A percentile compares a stretch with the other conserved stretches of the same genome.
Conservation (phyloP, 371 early-diverging fungal species). For the Mucor velutinosus region DNA sequence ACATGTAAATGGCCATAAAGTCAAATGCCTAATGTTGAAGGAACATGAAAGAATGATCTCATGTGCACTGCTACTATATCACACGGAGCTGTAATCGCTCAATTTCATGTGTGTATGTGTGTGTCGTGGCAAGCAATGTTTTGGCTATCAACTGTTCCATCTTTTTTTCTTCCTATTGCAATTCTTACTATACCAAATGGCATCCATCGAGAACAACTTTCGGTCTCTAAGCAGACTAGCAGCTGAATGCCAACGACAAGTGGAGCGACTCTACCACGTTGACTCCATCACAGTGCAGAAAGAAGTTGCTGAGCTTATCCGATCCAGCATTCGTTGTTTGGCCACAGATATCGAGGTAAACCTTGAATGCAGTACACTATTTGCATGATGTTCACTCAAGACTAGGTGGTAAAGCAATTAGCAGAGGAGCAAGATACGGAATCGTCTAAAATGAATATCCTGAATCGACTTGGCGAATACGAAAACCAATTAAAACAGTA, state of each 20-base stretch:
- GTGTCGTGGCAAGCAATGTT: neutral
- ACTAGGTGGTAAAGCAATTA: slow-evolving; percentile 50
- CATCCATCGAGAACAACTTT: slow-evolving; percentile 33
- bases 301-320: slow-evolving; percentile 33
- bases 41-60: neutral
- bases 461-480: slow-evolving; percentile 55
- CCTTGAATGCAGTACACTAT: neutral
- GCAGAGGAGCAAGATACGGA: slow-evolving; percentile 69
- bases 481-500: slow-evolving; percentile 65
- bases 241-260: slow-evolving; percentile 49
- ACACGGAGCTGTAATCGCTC: neutral
- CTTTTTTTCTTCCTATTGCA: neutral
- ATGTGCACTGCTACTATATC: neutral
- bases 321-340: slow-evolving; percentile 25
- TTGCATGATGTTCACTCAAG: neutral
- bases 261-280: slow-evolving; percentile 29
- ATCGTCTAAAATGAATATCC: slow-evolving; percentile 42
- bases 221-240: slow-evolving; percentile 34
- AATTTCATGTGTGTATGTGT: neutral
- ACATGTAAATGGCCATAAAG: neutral
- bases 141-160: neutral
- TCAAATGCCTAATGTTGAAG: neutral
- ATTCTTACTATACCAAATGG: slow-evolving; percentile 5
- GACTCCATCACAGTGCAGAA: slow-evolving; percentile 37
- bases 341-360: slow-evolving; percentile 40